Evolutionary conservation across 805 yeast genomes (phyloP).

Genomic region (Candida krabiensis): DNA sequence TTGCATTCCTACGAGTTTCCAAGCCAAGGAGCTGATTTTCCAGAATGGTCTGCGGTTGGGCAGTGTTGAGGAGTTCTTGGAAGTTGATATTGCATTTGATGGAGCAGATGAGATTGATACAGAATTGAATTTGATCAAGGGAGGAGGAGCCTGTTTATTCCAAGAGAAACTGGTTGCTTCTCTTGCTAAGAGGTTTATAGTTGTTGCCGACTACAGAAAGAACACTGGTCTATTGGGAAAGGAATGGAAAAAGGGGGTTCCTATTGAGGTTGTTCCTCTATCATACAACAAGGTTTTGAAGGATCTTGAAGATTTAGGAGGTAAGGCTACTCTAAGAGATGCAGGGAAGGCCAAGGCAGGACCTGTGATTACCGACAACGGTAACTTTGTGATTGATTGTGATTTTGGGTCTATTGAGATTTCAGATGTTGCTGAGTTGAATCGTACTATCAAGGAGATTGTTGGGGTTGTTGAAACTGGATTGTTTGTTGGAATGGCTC

Average conservation of each 20-base stretch:
- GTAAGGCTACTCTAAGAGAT: slow-evolving; percentile 65
- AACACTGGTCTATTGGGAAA: slow-evolving; percentile 70
- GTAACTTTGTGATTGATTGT: slow-evolving; percentile 89
- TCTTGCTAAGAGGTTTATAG: slow-evolving; percentile 69
- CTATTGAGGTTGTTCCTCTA: slow-evolving; percentile 90
- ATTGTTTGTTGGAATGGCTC: slow-evolving; percentile 72
- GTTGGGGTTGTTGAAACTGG: slow-evolving; percentile 98
- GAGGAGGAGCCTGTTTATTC: slow-evolving; percentile 97
- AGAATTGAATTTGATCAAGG: slow-evolving; percentile 82
- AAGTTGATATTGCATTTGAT: slow-evolving; percentile 89
- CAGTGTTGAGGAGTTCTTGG: slow-evolving; percentile 76
- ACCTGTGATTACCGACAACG: slow-evolving; percentile 94
- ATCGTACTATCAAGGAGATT: slow-evolving; percentile 62
- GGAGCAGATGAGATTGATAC: slow-evolving; percentile 97
- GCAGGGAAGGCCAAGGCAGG: slow-evolving; percentile 96
- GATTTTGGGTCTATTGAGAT: slow-evolving; percentile 76
- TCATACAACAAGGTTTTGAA: slow-evolving; percentile 73
- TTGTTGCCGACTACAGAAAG: slow-evolving; percentile 94
- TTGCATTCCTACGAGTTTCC: slow-evolving; percentile 96
- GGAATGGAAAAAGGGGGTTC: slow-evolving; percentile 86
- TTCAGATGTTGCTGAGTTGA: slow-evolving; percentile 47
- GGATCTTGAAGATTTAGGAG: slow-evolving; percentile 64
- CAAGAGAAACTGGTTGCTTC: slow-evolving; percentile 96
- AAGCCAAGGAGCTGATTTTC: slow-evolving; percentile 79
- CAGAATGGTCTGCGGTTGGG: slow-evolving; percentile 79